Percentiles rank a stretch among this genome's conserved stretches.
Conservation (phyloP, 805 yeast species). For the Saccharomycopsis guyanensis region DNA sequence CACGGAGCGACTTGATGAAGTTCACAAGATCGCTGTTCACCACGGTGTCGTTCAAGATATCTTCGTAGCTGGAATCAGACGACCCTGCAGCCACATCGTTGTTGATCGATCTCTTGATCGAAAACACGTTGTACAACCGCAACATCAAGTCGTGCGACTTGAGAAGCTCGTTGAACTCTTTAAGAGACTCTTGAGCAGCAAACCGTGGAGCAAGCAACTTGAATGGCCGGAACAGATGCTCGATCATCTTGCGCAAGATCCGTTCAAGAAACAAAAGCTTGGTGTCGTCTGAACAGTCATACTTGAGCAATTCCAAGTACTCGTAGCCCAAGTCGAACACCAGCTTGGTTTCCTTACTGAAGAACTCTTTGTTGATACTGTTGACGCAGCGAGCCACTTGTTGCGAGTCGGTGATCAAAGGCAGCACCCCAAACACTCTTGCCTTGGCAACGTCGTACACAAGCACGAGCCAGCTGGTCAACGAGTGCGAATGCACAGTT, state of each 20-base stretch:
- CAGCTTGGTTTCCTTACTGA: conserved; percentile 2
- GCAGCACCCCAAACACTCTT: conserved; percentile 2
- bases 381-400: conserved; percentile 1
- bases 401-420: conserved; percentile 1
- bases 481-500: not conserved
- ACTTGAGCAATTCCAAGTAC: conserved; percentile 11
- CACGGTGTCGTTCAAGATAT: conserved; percentile 24
- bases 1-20: conserved; percentile 24
- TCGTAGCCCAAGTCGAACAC: conserved; percentile 1
- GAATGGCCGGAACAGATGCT: not conserved
- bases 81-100: conserved; percentile 23
- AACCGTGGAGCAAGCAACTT: not conserved
- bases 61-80: conserved; percentile 24
- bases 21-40: conserved; percentile 24
- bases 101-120: conserved; percentile 21
- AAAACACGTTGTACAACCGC: conserved; percentile 24
- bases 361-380: conserved; percentile 2
- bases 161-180: not conserved
- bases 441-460: not conserved
- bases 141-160: conserved; percentile 18
- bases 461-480: conserved; percentile 1
- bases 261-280: not conserved
- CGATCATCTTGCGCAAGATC: not conserved
- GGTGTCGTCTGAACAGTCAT: conserved; percentile 3
- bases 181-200: conserved; percentile 24